Evolutionary conservation across 345 rosid genomes (phyloP), one percentile per base, ranked within the genome.

Genomic region (Populus pruinosa): DNA sequence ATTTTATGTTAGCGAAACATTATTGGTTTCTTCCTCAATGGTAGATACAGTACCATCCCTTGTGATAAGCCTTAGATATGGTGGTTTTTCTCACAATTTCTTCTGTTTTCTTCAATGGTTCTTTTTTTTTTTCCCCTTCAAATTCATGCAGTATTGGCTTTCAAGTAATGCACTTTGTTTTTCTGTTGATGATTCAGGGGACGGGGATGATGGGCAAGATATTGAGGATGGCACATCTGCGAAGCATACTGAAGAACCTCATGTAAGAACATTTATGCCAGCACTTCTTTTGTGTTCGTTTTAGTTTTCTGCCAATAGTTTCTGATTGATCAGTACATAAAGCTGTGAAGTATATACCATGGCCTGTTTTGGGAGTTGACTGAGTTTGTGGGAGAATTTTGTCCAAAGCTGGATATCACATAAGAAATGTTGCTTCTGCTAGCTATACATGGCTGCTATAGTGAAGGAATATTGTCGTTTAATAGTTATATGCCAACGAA

Each of bases 131-230:
- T 4, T 2, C 33, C 35, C 5, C 35, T 4, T 36, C 36, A 14
- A n/a, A 16, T 9, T 56, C 21, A 9, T 56, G 5, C 16, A 29
- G 69, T 65, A 9, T 2, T 65, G 18, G 43, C 13, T 66, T 31
- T 71, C 47, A 38, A 18, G 49, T 35, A 29, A 11, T 12, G 13
- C 27, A 12, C 20, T 13, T 5, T 36, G 16, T 59, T 59, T 72
- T 69, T 82, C 27, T 68, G 13, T 76, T 53, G 21, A 55, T 80
- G 63, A 83, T 82, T 53, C 78, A 88, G 97, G 77, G 72, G 81
- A 86, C 73, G 76, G 43, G 67, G 77, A 73, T 61, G 87, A 69
- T 69, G 78, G 70, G 25, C 83, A 82, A 74, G 82, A 27, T 74
- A 74, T 67, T 7, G 67, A 44, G 27, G 80, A 80, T 80, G 73